A percentile compares a stretch with the other conserved stretches of the same genome.
These are phyloP conservation scores for Neofusicoccum kwambonambiense DNA, from an alignment of 2,329 filamentous ascomycete species.

Conservation along the genomic window DNA sequence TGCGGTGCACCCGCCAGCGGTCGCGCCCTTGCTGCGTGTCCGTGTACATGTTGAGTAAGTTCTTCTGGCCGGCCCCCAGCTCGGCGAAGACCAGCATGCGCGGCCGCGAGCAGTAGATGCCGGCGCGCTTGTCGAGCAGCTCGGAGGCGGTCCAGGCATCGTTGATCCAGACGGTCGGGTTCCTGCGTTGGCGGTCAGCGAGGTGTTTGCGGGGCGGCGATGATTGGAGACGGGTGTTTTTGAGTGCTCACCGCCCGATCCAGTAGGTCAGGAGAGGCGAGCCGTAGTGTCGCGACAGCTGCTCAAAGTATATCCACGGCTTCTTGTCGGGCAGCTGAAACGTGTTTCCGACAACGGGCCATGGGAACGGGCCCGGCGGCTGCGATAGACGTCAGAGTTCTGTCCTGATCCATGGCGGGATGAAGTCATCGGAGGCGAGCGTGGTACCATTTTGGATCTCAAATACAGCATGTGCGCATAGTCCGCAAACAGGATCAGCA, in stretches of 20 bases:
- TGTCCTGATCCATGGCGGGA: neutral
- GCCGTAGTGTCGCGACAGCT: slow-evolving; percentile 51
- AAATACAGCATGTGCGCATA: slow-evolving; percentile 53
- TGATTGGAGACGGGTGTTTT: slow-evolving; percentile 9
- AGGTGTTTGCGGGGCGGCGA: slow-evolving; percentile 20
- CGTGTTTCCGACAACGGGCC: slow-evolving; percentile 57
- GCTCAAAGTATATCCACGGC: slow-evolving; percentile 59
- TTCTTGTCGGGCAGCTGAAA: slow-evolving; percentile 55
- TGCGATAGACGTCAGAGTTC: slow-evolving; percentile 24
- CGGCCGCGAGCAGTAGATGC: slow-evolving; percentile 53
- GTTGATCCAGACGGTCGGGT: slow-evolving; percentile 43
- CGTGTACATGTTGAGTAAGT: slow-evolving; percentile 37
- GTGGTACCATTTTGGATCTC: slow-evolving; percentile 47
- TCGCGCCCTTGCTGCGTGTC: slow-evolving; percentile 31
- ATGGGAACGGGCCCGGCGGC: slow-evolving; percentile 56
- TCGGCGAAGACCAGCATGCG: slow-evolving; percentile 48
- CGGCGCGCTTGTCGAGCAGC: slow-evolving; percentile 52
- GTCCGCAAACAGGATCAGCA: slow-evolving; percentile 37
- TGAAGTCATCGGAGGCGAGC: neutral
- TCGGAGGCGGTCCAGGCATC: slow-evolving; percentile 52
- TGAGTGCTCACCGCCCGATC: slow-evolving; percentile 40
- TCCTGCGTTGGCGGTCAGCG: slow-evolving; percentile 40
- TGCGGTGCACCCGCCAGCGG: slow-evolving; percentile 32
- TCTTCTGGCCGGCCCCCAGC: slow-evolving; percentile 34
- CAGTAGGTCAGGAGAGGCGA: slow-evolving; percentile 56